Evolutionary conservation across 2,329 filamentous ascomycete genomes (phyloP), one percentile per base, ranked within the genome.

Genomic region (Colletotrichum scovillei): DNA sequence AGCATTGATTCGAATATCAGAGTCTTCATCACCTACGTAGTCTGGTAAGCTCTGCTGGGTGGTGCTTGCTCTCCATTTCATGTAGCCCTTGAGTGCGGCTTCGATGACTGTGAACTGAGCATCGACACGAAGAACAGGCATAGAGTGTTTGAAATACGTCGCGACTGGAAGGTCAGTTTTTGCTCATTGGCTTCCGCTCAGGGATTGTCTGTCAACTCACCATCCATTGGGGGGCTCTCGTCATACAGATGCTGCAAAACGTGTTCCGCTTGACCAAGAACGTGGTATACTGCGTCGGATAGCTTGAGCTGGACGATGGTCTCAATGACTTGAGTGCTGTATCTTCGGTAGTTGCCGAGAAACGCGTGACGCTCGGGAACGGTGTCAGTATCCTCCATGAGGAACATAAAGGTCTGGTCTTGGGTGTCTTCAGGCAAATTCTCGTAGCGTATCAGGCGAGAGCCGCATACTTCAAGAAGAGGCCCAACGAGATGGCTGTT

Each of bases 341-440:
- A 98, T 72, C 97, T 90, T 52, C 97, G 90, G 81, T 99, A 99
- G 79, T 99, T 98, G 4, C 96, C 95, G 12, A 98, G 88, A 81
- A 99, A 99, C 1, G 95, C 95, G 83, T 99, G 97, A 28, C 95
- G 90, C 81, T 99, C 97, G 0, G 97, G 97, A 24, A 96, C 87
- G 0, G 96, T 98, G 79, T 99, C 97, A 69, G 98, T 97, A 80
- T 99, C 97, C 79, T 98, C 95, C 78, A 95, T 88, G 1, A 99
- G 87, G 76, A 98, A 97, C 12, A 94, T 86, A 72, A 95, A 89
- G 0, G 93, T 95, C 2, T 94, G 88, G 77, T 98, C 92, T 59
- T 94, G 90, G 0, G 92, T 93, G 75, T 97, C 93, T 75, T 96
- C 92, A 0, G 95, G 94, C 2, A 98, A 85, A 75, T 89, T 92